These are phyloP conservation scores for Datura wrightii DNA, from an alignment of 257 asterid genomes.

Conservation along the genomic window DNA sequence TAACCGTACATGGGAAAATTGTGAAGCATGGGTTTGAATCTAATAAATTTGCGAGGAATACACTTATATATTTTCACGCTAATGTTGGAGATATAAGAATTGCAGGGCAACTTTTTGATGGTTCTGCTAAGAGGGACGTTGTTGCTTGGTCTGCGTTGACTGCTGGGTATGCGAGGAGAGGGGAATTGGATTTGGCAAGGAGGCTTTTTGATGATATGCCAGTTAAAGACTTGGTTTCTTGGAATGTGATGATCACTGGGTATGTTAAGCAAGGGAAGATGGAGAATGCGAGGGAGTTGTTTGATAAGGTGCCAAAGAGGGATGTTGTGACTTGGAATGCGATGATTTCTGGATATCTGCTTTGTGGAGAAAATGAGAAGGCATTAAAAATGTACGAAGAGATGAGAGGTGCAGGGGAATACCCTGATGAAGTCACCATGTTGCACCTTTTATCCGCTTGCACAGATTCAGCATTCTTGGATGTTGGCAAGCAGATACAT, in stretches of 20 bases:
- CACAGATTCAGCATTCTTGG: constrained; percentile 64
- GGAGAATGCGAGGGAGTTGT: constrained; percentile 67
- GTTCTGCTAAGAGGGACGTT: constrained; percentile 53
- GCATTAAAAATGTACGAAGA: constrained; percentile 66
- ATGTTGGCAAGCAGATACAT: constrained; percentile 69
- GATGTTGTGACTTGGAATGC: constrained; percentile 82
- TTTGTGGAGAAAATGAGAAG: constrained; percentile 45
- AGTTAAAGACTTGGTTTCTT: constrained; percentile 70
- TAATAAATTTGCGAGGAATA: constrained; percentile 64
- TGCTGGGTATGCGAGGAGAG: constrained; percentile 73
- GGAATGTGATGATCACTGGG: constrained; percentile 84
- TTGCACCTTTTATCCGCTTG: constrained; percentile 76
- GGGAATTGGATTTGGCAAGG: constrained; percentile 58
- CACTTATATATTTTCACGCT: constrained; percentile 72
- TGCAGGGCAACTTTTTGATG: constrained; percentile 59
- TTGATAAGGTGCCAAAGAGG: constrained; percentile 52
- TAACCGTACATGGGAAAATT: constrained; percentile 61
- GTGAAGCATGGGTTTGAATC: constrained; percentile 67
- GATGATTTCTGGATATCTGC: constrained; percentile 70
- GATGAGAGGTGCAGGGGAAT: constrained; percentile 54
- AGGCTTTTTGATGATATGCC: constrained; percentile 65
- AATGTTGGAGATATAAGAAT: constrained; percentile 62
- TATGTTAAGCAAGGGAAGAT: constrained; percentile 68
- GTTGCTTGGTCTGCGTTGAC: constrained; percentile 85
- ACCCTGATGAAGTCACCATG: constrained; percentile 74